Conservation (phyloP, 2,329 filamentous ascomycete genomes). For the Ascochyta rabiei region DNA sequence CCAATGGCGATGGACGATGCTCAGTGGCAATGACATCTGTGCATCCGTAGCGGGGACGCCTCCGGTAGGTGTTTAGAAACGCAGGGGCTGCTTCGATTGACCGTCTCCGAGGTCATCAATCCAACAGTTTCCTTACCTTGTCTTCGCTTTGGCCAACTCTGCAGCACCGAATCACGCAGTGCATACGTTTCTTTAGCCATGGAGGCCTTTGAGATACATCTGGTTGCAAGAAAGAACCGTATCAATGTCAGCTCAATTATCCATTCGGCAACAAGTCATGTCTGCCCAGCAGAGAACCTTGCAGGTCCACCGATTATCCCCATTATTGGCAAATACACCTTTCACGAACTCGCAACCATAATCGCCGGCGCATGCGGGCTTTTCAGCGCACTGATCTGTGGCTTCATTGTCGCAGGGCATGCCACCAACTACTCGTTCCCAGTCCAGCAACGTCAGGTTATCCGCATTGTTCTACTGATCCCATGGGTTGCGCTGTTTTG, state of each 20-base stretch:
- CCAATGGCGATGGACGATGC: background rate
- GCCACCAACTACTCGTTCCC: slow-evolving; percentile 37
- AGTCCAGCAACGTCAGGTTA: slow-evolving; percentile 38
- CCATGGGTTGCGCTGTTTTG: slow-evolving; percentile 37
- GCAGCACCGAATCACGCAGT: background rate
- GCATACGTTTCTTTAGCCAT: background rate
- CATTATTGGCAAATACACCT: slow-evolving; percentile 32
- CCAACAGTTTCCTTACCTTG: background rate
- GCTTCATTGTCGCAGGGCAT: slow-evolving; percentile 26
- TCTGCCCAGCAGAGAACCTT: slow-evolving; percentile 23
- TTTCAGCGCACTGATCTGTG: slow-evolving; percentile 22
- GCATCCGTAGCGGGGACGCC: background rate
- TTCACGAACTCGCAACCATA: slow-evolving; percentile 33
- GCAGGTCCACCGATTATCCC: slow-evolving; percentile 24
- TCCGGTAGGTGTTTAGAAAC: slow-evolving; percentile 4
- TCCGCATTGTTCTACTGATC: slow-evolving; percentile 34
- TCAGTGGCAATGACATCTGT: slow-evolving; percentile 6
- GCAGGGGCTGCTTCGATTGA: background rate
- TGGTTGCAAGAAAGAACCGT: slow-evolving; percentile 1
- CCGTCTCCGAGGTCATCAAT: background rate
- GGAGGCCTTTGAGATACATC: background rate
- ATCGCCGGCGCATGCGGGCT: slow-evolving; percentile 29
- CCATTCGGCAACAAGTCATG: slow-evolving; percentile 10
- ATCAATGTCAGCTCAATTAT: slow-evolving; percentile 7
- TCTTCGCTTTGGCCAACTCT: background rate